These are phyloP conservation scores for Cutaneotrichosporon mucoides DNA, from an alignment of 1,284 basidiomycete species.

Conservation along the genomic window DNA sequence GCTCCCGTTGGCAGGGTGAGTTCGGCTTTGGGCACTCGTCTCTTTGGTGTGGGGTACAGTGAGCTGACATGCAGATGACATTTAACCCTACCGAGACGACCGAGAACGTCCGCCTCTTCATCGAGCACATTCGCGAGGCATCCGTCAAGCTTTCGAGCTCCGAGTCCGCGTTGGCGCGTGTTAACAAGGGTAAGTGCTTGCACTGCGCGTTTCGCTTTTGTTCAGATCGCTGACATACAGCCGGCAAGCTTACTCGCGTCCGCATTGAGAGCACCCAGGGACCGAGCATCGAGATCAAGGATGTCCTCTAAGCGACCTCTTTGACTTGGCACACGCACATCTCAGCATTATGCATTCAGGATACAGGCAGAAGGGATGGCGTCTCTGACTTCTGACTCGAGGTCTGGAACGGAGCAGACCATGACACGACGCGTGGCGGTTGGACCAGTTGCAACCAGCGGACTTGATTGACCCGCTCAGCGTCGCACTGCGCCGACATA, in stretches of 20 bases:
- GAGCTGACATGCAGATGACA: constrained; percentile 56
- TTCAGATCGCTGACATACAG: constrained; percentile 47
- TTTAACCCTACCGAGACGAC: constrained; percentile 72
- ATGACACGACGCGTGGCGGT: too few relatives aligned
- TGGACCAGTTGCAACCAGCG: too few relatives aligned
- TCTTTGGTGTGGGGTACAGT: too few relatives aligned
- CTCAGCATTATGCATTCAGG: constrained; percentile 8
- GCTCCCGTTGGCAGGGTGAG: constrained; percentile 23
- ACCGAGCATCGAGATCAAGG: constrained; percentile 62
- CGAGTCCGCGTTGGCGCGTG: constrained; percentile 3
- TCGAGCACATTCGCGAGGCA: constrained; percentile 59
- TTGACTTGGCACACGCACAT: neutral
- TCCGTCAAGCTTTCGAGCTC: constrained; percentile 22
- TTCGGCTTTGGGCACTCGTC: neutral
- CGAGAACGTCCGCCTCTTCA: constrained; percentile 73
- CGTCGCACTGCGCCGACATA: too few relatives aligned
- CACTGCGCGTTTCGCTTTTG: neutral
- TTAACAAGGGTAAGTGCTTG: constrained; percentile 28
- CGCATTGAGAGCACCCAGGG: constrained; percentile 80
- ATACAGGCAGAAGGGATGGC: neutral
- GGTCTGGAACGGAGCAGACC: too few relatives aligned
- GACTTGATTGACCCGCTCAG: too few relatives aligned
- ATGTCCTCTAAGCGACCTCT: constrained; percentile 25
- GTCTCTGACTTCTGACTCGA: too few relatives aligned
- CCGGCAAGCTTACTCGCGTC: constrained; percentile 66